A percentile compares a stretch with the other conserved stretches of the same genome.
phyloP scores from a whole-genome alignment of 495 filamentous ascomycete species.

The Penicillium steckii region DNA sequence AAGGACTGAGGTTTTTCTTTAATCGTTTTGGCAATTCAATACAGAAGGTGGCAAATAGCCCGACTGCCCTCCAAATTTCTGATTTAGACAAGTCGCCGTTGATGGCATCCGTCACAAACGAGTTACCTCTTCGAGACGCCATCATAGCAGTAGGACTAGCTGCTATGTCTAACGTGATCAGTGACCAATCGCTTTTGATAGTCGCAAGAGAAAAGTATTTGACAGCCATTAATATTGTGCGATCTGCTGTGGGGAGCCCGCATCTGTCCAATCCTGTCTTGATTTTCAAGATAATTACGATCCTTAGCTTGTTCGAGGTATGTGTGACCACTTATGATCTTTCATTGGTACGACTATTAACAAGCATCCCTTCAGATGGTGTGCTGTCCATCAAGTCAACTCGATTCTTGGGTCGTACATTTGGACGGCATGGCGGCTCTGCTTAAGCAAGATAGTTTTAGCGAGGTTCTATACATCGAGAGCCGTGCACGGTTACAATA shows the following conservation, averaged over 20 bases:
- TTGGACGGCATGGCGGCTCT: constrained; percentile 21
- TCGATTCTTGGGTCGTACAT: constrained; percentile 24
- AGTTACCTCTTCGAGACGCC: constrained; percentile 17
- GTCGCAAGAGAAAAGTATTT: constrained; percentile 24
- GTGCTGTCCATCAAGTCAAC: constrained; percentile 9
- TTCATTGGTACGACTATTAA: background rate
- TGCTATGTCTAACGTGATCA: constrained; percentile 24
- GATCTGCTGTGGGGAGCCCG: constrained; percentile 17
- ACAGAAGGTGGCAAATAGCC: background rate
- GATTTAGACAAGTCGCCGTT: constrained; percentile 1
- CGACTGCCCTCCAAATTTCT: background rate
- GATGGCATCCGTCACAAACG: background rate
- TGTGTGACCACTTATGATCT: background rate
- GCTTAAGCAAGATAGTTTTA: constrained; percentile 11
- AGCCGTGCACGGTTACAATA: constrained; percentile 20
- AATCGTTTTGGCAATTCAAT: constrained; percentile 14
- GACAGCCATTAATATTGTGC: constrained; percentile 13
- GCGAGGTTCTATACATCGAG: constrained; percentile 1
- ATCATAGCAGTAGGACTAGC: constrained; percentile 24
- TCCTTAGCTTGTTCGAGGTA: constrained; percentile 27
- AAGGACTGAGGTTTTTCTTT: constrained; percentile 21
- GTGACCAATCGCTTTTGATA: constrained; percentile 13
- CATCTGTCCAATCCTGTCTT: constrained; percentile 8
- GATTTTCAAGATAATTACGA: constrained; percentile 16
- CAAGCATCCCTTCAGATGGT: constrained; percentile 19